A percentile compares a stretch with the other conserved stretches of the same genome.
These are phyloP conservation scores for Paramecium pentaurelia DNA, from an alignment of 73 alveolate species.

Conservation along the genomic window DNA sequence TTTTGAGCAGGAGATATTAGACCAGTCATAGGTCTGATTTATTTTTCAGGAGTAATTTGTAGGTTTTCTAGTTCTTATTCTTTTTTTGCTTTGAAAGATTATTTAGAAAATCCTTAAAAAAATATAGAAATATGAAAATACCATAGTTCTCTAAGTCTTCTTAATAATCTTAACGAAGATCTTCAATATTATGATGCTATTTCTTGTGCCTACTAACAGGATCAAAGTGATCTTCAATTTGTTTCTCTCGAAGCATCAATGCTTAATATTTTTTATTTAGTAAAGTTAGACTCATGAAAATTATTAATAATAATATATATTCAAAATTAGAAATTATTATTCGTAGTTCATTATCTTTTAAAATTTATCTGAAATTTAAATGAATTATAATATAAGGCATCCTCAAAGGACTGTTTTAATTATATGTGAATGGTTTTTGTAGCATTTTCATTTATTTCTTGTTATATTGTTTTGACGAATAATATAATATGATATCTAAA, in stretches of 20 bases:
- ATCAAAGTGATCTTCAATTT: slow-evolving; percentile 34
- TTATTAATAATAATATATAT: not conserved
- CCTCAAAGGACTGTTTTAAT: not conserved
- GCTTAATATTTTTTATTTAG: slow-evolving; percentile 18
- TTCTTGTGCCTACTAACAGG: slow-evolving; percentile 19
- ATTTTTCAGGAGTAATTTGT: not conserved
- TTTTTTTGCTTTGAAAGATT: not conserved
- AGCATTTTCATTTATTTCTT: not conserved
- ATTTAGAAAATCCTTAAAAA: not conserved
- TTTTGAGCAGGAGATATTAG: not conserved
- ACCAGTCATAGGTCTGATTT: not conserved
- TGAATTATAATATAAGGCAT: not conserved
- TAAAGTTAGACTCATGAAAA: slow-evolving; percentile 26
- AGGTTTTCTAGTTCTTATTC: not conserved
- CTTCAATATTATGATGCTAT: slow-evolving; percentile 21
- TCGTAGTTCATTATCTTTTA: not conserved
- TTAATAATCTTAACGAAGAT: slow-evolving; percentile 35
- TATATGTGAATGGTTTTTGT: too few relatives aligned
- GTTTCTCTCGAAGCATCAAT: not conserved
- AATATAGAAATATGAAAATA: not conserved
- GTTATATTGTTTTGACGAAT: not conserved
- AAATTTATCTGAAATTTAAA: not conserved
- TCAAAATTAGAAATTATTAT: not conserved
- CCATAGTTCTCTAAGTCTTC: slow-evolving; percentile 45
- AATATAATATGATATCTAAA: not conserved